These are phyloP conservation scores for Dichotomopilus funicola DNA, from an alignment of 2,329 filamentous ascomycete genomes.

Conservation along the genomic window DNA sequence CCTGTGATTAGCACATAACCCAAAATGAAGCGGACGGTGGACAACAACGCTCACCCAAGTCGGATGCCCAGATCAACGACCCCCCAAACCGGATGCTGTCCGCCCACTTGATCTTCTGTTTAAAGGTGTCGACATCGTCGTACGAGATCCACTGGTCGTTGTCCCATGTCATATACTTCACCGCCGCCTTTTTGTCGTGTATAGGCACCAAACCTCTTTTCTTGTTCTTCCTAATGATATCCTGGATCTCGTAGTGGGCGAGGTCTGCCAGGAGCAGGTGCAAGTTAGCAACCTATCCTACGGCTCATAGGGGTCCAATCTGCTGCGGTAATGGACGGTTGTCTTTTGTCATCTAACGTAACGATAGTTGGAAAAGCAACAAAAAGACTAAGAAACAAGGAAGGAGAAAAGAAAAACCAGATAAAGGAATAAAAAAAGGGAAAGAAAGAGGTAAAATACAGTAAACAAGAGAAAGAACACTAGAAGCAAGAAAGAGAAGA, in stretches of 20 bases:
- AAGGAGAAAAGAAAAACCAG: too few species aligned
- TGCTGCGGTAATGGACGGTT: too few species aligned
- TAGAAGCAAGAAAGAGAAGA: too few species aligned
- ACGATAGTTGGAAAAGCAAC: background rate
- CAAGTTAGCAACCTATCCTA: too few species aligned
- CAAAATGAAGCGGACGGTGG: background rate
- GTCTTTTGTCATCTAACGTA: background rate
- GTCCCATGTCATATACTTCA: constrained; percentile 20
- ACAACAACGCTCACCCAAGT: background rate
- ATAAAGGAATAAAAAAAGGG: too few species aligned
- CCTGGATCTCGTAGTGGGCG: too few species aligned
- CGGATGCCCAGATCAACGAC: background rate
- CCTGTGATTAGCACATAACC: background rate
- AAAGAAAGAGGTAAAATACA: too few species aligned
- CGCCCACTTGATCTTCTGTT: constrained; percentile 22
- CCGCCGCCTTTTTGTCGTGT: constrained; percentile 25
- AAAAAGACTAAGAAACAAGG: background rate
- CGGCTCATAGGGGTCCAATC: too few species aligned
- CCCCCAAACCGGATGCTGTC: background rate
- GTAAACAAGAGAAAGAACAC: too few species aligned
- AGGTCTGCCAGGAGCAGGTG: too few species aligned
- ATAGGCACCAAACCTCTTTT: constrained; percentile 10
- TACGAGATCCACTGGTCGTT: constrained; percentile 33
- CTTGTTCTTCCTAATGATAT: constrained; percentile 24
- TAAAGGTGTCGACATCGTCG: constrained; percentile 31